A percentile compares a stretch with the other conserved stretches of the same genome.
Conservation (phyloP, 768 basidiomycete species). For the Daedalea quercina region DNA sequence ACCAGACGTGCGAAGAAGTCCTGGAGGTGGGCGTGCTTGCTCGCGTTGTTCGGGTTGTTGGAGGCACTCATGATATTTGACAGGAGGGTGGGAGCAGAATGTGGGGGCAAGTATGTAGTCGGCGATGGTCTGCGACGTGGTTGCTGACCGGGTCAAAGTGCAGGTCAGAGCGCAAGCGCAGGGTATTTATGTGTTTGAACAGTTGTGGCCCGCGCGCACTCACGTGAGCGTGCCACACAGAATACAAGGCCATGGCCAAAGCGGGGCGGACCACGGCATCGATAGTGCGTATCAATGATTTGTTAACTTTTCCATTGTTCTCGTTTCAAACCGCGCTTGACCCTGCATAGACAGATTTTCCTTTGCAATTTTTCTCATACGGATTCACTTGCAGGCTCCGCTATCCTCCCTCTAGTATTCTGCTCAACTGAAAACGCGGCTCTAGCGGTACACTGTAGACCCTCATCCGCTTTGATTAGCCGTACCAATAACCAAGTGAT, state of each 20-base stretch:
- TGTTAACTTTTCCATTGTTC: background rate
- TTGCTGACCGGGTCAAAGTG: background rate
- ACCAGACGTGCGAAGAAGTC: conserved; percentile 1
- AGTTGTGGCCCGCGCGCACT: background rate
- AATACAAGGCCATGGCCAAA: background rate
- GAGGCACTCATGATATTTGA: background rate
- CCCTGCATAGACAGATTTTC: too few species aligned
- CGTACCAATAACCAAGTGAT: too few species aligned
- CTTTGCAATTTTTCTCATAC: too few species aligned
- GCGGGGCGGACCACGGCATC: background rate
- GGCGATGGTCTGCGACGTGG: background rate
- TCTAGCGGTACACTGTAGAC: too few species aligned
- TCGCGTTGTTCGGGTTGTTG: background rate
- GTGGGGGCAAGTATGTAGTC: background rate
- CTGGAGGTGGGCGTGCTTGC: background rate
- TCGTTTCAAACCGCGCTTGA: background rate
- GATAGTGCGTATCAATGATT: background rate
- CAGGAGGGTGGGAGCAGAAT: background rate
- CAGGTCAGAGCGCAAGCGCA: too few species aligned
- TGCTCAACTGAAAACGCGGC: too few species aligned
- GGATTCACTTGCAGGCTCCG: too few species aligned
- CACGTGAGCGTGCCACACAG: background rate
- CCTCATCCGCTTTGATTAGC: too few species aligned
- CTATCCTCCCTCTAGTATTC: too few species aligned
- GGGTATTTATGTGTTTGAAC: background rate